Evolutionary conservation across 2,329 filamentous ascomycete genomes (phyloP), one percentile per base, ranked within the genome.

Genomic region (Emergomyces pasteurianus): DNA sequence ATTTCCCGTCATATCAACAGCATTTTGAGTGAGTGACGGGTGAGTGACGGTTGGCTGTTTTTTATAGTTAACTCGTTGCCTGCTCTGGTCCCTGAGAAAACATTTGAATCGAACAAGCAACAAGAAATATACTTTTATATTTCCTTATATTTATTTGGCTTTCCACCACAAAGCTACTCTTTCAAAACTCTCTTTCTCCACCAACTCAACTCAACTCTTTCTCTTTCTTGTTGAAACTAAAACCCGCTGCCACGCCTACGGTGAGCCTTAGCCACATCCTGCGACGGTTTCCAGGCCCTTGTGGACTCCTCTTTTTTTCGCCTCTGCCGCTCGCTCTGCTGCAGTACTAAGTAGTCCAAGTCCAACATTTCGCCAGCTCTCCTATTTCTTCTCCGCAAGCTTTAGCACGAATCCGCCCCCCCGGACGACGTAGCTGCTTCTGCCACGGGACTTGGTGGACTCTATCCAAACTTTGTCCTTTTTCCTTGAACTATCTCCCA

Each of bases 391-490:
- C 54, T 57, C 54, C 54, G 54, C 54, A 57, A 43, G 21, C 21
- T 18, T n/a, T 28, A 46, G 54, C 18, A 28, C 54, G 38, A 26
- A 46, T 57, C 40, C 23, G 54, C 23, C 23, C 54, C 36, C 28
- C 31, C 34, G 38, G 12, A 52, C 49, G 8, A 34, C 50, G 16
- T 21, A n/a, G 16, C 50, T 34, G 16, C 16, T 50, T 7, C 47
- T 50, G 16, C 47, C 12, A 26, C 34, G 8, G 42, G 42, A 18
- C 42, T 21, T 16, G 47, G 38, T 54, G 52, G 26, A 26, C 52
- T 57, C 46, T 49, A 57, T 60, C 54, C 58, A 46, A 46, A 56
- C 53, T 56, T 34, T 42, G n/a, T n/a, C 34, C 38, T 23, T 43
- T n/a, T 60, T 18, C 23, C 23, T 21, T 56, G 31, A 38, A 56